phyloP scores from a whole-genome alignment of 2,329 filamentous ascomycete genomes.

The Claviceps fusiformis region DNA sequence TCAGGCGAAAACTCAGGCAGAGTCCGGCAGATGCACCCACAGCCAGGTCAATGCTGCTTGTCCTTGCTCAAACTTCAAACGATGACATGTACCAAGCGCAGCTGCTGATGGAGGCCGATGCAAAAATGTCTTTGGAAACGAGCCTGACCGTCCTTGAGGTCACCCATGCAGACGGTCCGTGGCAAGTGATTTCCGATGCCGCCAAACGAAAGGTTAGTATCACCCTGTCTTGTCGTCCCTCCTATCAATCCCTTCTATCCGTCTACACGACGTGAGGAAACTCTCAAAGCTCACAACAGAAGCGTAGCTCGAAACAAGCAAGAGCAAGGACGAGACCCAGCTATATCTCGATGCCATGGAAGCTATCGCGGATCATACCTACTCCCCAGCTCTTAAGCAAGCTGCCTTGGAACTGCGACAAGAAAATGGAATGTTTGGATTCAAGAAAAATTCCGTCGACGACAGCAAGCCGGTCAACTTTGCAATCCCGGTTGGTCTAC shows the following conservation, averaged over 20 bases:
- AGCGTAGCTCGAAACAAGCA: constrained; percentile 14
- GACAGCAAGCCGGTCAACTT: constrained; percentile 16
- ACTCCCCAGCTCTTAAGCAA: constrained; percentile 12
- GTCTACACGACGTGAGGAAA: neutral
- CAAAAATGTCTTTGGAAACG: constrained; percentile 23
- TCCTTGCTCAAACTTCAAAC: constrained; percentile 20
- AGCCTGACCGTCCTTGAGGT: constrained; percentile 19
- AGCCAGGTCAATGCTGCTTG: constrained; percentile 20
- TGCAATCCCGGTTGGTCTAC: constrained; percentile 68
- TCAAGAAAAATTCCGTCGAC: constrained; percentile 5
- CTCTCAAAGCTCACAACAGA: neutral
- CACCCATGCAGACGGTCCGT: constrained; percentile 10
- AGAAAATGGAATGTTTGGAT: constrained; percentile 6
- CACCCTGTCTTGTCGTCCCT: neutral
- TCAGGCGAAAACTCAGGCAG: constrained; percentile 18
- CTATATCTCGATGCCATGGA: constrained; percentile 22
- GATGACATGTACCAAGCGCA: constrained; percentile 21
- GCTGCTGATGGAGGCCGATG: constrained; percentile 21
- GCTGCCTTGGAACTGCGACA: constrained; percentile 13
- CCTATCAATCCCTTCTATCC: neutral
- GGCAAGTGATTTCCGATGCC: constrained; percentile 13
- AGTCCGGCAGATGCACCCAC: constrained; percentile 19
- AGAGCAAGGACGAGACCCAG: constrained; percentile 15
- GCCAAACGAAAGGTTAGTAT: constrained; percentile 17
- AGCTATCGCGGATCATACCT: constrained; percentile 19